phyloP scores from a whole-genome alignment of 495 filamentous ascomycete genomes.

The Daldinia bambusicola region DNA sequence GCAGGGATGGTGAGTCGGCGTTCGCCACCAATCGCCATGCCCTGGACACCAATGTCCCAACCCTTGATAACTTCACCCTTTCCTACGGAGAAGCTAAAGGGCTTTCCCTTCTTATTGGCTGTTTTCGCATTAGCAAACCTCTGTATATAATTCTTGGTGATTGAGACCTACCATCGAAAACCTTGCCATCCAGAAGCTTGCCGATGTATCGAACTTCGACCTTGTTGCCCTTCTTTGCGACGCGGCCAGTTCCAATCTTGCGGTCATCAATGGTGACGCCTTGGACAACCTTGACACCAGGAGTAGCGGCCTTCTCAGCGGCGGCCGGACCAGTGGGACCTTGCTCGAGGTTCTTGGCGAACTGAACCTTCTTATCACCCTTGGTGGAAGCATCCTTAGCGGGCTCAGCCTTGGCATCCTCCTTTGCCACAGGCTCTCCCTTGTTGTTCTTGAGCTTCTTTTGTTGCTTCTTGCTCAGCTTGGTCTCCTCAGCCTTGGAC shows the following conservation, averaged over 20 bases:
- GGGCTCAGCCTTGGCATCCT: constrained; percentile 63
- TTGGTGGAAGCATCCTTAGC: constrained; percentile 64
- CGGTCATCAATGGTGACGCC: constrained; percentile 95
- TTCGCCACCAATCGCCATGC: constrained; percentile 93
- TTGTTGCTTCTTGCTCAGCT: constrained; percentile 93
- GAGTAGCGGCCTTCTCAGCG: constrained; percentile 56
- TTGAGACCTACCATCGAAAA: constrained; percentile 82
- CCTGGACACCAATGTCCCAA: constrained; percentile 93
- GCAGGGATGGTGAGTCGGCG: constrained; percentile 89
- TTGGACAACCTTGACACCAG: constrained; percentile 79
- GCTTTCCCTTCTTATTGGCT: constrained; percentile 98
- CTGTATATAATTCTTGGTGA: not conserved
- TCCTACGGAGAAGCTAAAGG: constrained; percentile 94
- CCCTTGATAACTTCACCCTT: constrained; percentile 97
- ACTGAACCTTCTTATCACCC: constrained; percentile 95
- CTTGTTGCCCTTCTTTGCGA: constrained; percentile 84
- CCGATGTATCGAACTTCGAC: constrained; percentile 97
- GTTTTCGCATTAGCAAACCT: constrained; percentile 47
- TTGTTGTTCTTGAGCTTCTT: constrained; percentile 99
- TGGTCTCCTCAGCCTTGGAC: constrained; percentile 68
- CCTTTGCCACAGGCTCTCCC: constrained; percentile 78
- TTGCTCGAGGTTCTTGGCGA: constrained; percentile 97
- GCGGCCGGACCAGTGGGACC: constrained; percentile 78
- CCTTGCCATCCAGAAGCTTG: constrained; percentile 89
- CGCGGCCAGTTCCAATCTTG: constrained; percentile 83